A percentile compares a stretch with the other conserved stretches of the same genome.
phyloP scores from a whole-genome alignment of 1,139 yeast species.

The Pichia sp. region DNA sequence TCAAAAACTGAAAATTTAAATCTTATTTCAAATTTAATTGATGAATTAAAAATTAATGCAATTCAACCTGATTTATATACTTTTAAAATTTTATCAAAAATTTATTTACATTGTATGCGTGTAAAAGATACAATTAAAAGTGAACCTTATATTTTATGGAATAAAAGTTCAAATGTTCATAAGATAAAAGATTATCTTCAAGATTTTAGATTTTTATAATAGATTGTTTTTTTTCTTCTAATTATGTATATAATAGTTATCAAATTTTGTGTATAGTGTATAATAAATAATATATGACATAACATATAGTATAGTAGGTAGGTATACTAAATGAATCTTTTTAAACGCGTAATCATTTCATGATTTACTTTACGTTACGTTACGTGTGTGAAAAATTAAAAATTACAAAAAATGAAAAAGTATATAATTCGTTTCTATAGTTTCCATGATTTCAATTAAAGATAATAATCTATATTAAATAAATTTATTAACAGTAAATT shows the following conservation, averaged over 20 bases:
- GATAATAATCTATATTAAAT: too few relatives aligned
- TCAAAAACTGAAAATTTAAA: constrained; percentile 24
- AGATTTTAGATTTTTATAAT: constrained; percentile 13
- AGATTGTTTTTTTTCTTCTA: neutral
- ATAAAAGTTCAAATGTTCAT: constrained; percentile 22
- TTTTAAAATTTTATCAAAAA: constrained; percentile 22
- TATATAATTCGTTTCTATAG: too few relatives aligned
- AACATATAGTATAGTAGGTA: too few relatives aligned
- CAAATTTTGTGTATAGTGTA: neutral
- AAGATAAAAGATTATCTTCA: constrained; percentile 19
- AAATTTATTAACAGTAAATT: too few relatives aligned
- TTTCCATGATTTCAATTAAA: too few relatives aligned
- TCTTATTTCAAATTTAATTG: constrained; percentile 20
- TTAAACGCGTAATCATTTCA: too few relatives aligned
- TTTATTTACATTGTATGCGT: constrained; percentile 27
- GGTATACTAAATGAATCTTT: too few relatives aligned
- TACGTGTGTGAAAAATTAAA: too few relatives aligned
- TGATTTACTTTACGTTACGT: too few relatives aligned
- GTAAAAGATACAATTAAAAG: constrained; percentile 17
- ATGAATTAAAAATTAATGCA: constrained; percentile 28
- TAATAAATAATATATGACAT: neutral
- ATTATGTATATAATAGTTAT: neutral
- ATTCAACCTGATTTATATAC: constrained; percentile 28
- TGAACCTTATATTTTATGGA: constrained; percentile 28
- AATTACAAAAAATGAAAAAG: too few relatives aligned